Conservation (phyloP, 768 basidiomycete genomes). For the Daedalea quercina region DNA sequence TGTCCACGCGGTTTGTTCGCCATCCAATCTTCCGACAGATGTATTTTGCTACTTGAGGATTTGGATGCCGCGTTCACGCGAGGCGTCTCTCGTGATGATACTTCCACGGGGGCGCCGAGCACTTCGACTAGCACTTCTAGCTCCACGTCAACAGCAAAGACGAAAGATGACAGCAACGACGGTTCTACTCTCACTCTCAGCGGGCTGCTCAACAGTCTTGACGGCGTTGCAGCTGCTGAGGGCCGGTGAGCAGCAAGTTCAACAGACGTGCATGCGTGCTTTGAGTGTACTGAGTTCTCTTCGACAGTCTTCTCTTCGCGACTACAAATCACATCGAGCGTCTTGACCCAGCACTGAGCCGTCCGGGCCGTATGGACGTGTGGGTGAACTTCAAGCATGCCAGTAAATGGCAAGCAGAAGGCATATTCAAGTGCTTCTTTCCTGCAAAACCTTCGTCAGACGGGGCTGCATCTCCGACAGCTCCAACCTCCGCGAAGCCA, state of each 20-base stretch:
- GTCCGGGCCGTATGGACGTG: slow-evolving; percentile 88
- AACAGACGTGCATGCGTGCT: background rate
- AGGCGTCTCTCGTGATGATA: slow-evolving; percentile 74
- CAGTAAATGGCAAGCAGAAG: slow-evolving; percentile 89
- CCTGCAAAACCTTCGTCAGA: slow-evolving; percentile 43
- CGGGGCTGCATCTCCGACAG: slow-evolving; percentile 8
- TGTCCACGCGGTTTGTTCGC: slow-evolving; percentile 9
- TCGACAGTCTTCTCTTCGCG: slow-evolving; percentile 70
- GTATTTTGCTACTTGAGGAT: slow-evolving; percentile 91
- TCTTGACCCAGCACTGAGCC: slow-evolving; percentile 81
- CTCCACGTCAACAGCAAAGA: slow-evolving; percentile 27
- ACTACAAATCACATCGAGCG: slow-evolving; percentile 94
- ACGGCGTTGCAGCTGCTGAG: slow-evolving; percentile 81
- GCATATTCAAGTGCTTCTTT: slow-evolving; percentile 94
- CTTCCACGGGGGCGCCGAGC: slow-evolving; percentile 69
- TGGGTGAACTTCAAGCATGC: slow-evolving; percentile 91
- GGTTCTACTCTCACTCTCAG: slow-evolving; percentile 82
- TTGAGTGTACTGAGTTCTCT: slow-evolving; percentile 6
- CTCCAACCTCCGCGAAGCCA: slow-evolving; percentile 7
- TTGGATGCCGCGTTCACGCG: slow-evolving; percentile 90
- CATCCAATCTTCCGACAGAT: slow-evolving; percentile 37
- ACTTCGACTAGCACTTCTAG: slow-evolving; percentile 35
- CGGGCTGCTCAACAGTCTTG: slow-evolving; percentile 79
- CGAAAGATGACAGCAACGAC: slow-evolving; percentile 44
- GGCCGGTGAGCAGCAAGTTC: slow-evolving; percentile 54